Base-by-base conservation (phyloP, 75 land plant genomes). In the Sequoiadendron giganteum region DNA sequence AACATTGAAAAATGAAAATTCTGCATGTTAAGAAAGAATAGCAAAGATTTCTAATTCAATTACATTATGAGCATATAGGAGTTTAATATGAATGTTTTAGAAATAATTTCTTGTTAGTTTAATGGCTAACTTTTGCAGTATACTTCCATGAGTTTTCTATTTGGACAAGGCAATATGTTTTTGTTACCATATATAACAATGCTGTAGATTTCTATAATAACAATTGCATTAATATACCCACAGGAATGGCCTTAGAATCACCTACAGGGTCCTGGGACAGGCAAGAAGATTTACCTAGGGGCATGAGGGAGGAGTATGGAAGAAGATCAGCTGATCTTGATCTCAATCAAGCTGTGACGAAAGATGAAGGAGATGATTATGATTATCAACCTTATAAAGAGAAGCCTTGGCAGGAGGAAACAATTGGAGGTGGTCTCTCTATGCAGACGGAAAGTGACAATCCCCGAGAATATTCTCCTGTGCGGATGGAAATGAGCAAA, bases 361-460 rank as follows among this genome's bases (percentile, higher is more conserved):
- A 84, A 84, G 77, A 82, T 47, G 84, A 82, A 16, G 86, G 86
- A 36, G 68, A 55, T 85, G 86, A 85, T 30, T 52, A 85, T 52
- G 86, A 85, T 30, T 34, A 85, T 56, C 43, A 85, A 18, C 58
- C 58, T 19, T 56, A 85, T 38, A 38, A 34, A 36, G 65, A 52
- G 49, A 9, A 10, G 45, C 21, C 19, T 36, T 40, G 14, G 38
- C 52, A 10, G 48, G 85, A 84, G 19, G 25, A 34, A 16, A 55
- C 39, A 15, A 54, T 36, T 34, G n/a, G 42, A 14, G 49, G 32
- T 8, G 68, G n/a, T 5, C 36, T 13, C 34, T 34, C 39, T 34
- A 32, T 34, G 38, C 77, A 75, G 38, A 75, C 3, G 13, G 77
- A 34, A 75, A 75, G 39, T 32, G 77, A 75, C 65, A 36, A 54